Evolutionary conservation across 371 early-diverging fungal species (phyloP), one percentile per base, ranked within the genome.

Genomic region (Choanephora cucurbitarum): DNA sequence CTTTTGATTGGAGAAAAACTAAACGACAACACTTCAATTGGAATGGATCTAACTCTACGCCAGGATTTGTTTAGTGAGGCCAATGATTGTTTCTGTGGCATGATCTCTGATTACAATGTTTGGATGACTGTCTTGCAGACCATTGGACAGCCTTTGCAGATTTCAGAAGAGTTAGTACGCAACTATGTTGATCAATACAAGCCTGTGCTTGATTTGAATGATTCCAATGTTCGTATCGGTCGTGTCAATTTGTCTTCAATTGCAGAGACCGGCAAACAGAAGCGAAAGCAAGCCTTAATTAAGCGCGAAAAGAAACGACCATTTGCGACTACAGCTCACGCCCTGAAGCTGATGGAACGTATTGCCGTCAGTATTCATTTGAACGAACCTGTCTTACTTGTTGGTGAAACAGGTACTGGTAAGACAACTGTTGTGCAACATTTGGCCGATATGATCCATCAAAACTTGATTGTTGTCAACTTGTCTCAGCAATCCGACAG

Each of bases 351-450:
- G 28, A 64, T 98, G 70, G 97, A 98, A 67, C 81, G 85, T 39
- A 77, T 98, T 33, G 90, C 96, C 10, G 88, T 90, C 1, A 84
- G 89, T 50, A 89, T 93, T 18, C 81, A 87, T 55, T 69, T 92
- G 49, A 82, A 79, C 17, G 97, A 96, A 67, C 96, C 98, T 15
- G 89, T 94, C 0, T 70, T 99, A 22, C 75, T 99, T 3, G 90
- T 99, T 3, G 99, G 99, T 55, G 99, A 99, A 69, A 99, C 99
- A 0, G 99, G 99, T 46, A 95, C 97, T 1, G 99, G 99, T 53
- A 99, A 99, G 75, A 99, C 99, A 0, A 94, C 99, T 0, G 87
- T 96, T 3, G 90, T 99, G 14, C 99, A 99, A 73, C 88, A 95
- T 48, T 79, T 99, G 28, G 94, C 98, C 7, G 77, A 88, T 31